Evolutionary conservation across 768 basidiomycete species (phyloP).

Genomic region (Grammothele lineata): DNA sequence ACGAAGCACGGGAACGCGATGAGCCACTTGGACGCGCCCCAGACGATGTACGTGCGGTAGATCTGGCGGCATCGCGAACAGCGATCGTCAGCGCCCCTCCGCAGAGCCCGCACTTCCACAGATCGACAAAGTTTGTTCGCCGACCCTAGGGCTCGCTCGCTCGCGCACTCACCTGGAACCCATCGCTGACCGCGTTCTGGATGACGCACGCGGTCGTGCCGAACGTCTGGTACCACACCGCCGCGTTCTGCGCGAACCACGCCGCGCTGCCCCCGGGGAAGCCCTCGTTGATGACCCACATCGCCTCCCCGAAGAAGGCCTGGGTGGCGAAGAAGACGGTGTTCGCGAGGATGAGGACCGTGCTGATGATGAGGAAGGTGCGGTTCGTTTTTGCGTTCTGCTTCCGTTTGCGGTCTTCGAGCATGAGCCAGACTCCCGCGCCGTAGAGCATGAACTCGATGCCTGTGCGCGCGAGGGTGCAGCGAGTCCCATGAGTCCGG

Average conservation of each 20-base stretch:
- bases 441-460: slow-evolving; percentile 19
- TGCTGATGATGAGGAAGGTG: slow-evolving; percentile 20
- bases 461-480: no score
- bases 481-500: no score
- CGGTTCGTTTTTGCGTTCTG: slow-evolving; percentile 1
- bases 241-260: slow-evolving; percentile 25
- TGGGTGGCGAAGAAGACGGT: slow-evolving; percentile 24
- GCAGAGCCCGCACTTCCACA: no score
- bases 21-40: neutral
- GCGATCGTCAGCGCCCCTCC: no score
- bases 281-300: slow-evolving; percentile 25
- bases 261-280: slow-evolving; percentile 28
- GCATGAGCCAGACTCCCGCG: slow-evolving; percentile 11
- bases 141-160: neutral
- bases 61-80: slow-evolving; percentile 1
- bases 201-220: slow-evolving; percentile 16
- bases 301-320: slow-evolving; percentile 23
- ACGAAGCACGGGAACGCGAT: slow-evolving; percentile 5
- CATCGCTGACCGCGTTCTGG: slow-evolving; percentile 34
- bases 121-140: neutral
- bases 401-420: neutral
- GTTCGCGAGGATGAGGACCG: slow-evolving; percentile 20
- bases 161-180: slow-evolving; percentile 30
- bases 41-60: slow-evolving; percentile 2
- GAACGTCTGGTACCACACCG: slow-evolving; percentile 28